Base-by-base conservation (phyloP, 495 filamentous ascomycete genomes). In the Penicillium cataractarum region DNA sequence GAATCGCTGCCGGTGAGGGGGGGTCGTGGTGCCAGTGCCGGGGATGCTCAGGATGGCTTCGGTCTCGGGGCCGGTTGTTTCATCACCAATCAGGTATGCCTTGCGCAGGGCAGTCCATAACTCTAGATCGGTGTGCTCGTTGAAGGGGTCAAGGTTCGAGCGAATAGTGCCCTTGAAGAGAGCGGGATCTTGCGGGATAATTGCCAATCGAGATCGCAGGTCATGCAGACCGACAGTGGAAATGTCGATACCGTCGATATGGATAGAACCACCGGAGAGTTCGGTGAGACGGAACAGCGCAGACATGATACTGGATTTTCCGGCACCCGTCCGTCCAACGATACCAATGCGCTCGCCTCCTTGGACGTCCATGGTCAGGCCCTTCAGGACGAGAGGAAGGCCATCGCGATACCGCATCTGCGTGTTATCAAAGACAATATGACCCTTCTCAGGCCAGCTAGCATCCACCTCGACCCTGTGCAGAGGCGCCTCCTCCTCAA, bases 181-280 rank as follows among this genome's bases (percentile, higher is more conserved):
- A 0, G 95, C 97, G 2, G 94, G 94, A 70, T 97, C 94, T 74
- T 99, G 94, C 1, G 94, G 94, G 71, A 99, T 97, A 77, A 97
- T 97, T 27, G 94, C 90, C 0, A 99, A 83, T 6, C 93, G 86
- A 4, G 90, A 93, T 7, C 94, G 89, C 40, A 99, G 86, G 65
- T 96, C 92, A 35, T 92, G 86, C 0, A 97, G 84, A 4, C 94
- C 93, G 31, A 99, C 79, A 0, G 81, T 93, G 35, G 86, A 84
- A 63, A 97, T 97, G 71, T 97, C 87, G 22, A 97, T 73, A n/a
- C 88, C 93, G 70, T 99, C 95, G 64, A 97, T 96, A 13, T 83
- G 86, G 72, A 99, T 97, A 48, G 78, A 83, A n/a, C 94, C 94
- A 0, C 84, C 86, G 0, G 87, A 90, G 6, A 97, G 78, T 72